phyloP scores from a whole-genome alignment of 2,329 filamentous ascomycete genomes.

The Camillea tinctor region DNA sequence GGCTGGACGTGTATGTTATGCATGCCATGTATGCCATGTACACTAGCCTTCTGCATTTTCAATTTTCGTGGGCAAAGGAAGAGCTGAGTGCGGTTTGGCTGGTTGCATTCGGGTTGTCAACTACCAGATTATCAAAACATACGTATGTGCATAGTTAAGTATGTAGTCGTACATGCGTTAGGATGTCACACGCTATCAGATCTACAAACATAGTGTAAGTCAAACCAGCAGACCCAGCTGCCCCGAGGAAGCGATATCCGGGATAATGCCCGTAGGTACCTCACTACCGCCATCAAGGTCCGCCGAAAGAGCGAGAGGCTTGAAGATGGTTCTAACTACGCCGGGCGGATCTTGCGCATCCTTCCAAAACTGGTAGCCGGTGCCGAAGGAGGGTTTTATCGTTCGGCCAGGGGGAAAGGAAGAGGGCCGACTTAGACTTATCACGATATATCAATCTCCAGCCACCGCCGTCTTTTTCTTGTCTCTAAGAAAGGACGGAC shows the following conservation, averaged over 20 bases:
- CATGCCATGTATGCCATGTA: background rate
- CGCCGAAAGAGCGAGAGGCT: background rate
- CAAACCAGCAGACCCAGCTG: background rate
- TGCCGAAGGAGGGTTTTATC: background rate
- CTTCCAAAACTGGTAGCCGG: background rate
- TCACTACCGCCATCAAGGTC: no score
- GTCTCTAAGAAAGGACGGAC: no score
- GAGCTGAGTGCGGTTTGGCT: background rate
- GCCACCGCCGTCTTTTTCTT: background rate
- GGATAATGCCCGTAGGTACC: no score
- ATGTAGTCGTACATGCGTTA: no score
- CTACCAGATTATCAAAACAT: background rate
- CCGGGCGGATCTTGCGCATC: background rate
- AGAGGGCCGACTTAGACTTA: no score
- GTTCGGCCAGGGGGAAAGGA: background rate
- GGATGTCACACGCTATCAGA: background rate
- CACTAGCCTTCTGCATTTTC: background rate
- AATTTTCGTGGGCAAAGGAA: background rate
- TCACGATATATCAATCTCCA: background rate
- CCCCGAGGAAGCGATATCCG: background rate
- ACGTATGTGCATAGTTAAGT: no score
- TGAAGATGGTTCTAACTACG: background rate
- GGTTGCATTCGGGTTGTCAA: background rate
- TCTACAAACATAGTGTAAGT: background rate
- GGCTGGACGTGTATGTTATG: no score